phyloP scores from a whole-genome alignment of 139 green algal species.

The Chlorella sp. region DNA sequence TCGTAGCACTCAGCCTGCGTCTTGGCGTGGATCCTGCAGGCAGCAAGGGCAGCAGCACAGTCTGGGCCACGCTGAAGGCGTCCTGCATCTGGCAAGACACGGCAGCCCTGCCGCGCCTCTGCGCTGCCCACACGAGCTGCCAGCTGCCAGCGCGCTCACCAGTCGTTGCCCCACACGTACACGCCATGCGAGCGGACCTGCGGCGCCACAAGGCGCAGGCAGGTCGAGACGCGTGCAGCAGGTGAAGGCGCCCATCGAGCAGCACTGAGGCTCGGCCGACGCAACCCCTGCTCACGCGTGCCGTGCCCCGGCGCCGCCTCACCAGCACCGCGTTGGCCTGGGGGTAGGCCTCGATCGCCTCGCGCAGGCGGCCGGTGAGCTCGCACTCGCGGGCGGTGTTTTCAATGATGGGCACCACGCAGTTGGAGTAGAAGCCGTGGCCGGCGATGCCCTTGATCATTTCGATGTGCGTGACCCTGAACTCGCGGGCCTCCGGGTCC shows the following conservation, averaged over 20 bases:
- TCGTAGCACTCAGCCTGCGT: slow-evolving; percentile 93
- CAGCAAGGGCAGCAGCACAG: too few species aligned
- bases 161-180: slow-evolving; percentile 90
- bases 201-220: too few species aligned
- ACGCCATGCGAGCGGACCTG: too few species aligned
- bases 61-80: too few species aligned
- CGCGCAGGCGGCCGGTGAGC: slow-evolving; percentile 88
- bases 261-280: too few species aligned
- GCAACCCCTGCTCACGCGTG: too few species aligned
- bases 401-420: slow-evolving; percentile 94
- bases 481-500: slow-evolving; percentile 71
- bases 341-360: slow-evolving; percentile 83
- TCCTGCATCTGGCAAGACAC: too few species aligned
- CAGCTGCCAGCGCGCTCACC: too few species aligned
- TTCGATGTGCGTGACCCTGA: slow-evolving; percentile 89
- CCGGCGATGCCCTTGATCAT: slow-evolving; percentile 91
- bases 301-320: slow-evolving; percentile 51
- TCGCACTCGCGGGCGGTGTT: slow-evolving; percentile 97
- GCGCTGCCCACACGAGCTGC: too few species aligned
- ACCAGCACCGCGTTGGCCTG: slow-evolving; percentile 86
- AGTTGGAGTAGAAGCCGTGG: slow-evolving; percentile 82
- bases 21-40: slow-evolving; percentile 67
- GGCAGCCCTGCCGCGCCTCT: too few species aligned
- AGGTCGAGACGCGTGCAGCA: too few species aligned
- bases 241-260: too few species aligned